These are phyloP conservation scores for Thinopyrum elongatum DNA, from an alignment of 176 grass and related monocot species.

Conservation along the genomic window DNA sequence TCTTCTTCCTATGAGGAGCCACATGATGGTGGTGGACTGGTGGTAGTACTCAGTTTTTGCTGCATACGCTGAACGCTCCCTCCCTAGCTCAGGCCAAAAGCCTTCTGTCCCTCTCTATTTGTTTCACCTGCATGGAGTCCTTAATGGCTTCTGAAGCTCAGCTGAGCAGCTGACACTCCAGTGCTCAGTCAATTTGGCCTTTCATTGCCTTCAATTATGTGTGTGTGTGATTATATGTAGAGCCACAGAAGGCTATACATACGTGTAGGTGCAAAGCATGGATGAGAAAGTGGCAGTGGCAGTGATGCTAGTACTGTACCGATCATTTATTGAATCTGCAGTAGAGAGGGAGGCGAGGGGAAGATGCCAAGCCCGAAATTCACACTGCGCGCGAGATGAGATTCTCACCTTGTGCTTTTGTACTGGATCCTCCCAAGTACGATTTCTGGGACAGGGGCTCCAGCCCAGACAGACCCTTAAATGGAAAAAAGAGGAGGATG, in stretches of 20 bases:
- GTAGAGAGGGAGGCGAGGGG: background rate
- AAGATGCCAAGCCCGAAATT: conserved; percentile 47
- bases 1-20: conserved; percentile 4
- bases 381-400: background rate
- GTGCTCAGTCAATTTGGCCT: background rate
- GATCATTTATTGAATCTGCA: conserved; percentile 41
- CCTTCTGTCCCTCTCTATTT: conserved; percentile 37
- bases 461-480: conserved; percentile 14
- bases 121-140: conserved; percentile 35
- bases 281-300: conserved; percentile 8
- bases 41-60: conserved; percentile 27
- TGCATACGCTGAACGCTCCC: conserved; percentile 15
- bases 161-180: background rate
- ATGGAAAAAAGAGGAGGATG: conserved; percentile 24
- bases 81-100: conserved; percentile 25
- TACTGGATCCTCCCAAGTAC: conserved; percentile 46
- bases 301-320: conserved; percentile 17
- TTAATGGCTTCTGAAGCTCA: conserved; percentile 27
- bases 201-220: conserved; percentile 11
- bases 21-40: conserved; percentile 18
- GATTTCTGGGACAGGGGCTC: conserved; percentile 42
- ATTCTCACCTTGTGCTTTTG: conserved; percentile 38
- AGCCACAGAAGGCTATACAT: conserved; percentile 13
- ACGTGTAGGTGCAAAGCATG: conserved; percentile 6
- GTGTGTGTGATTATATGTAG: conserved; percentile 28